Evolutionary conservation across 768 basidiomycete species (phyloP).

Genomic region (Coprinopsis strossmayeri): DNA sequence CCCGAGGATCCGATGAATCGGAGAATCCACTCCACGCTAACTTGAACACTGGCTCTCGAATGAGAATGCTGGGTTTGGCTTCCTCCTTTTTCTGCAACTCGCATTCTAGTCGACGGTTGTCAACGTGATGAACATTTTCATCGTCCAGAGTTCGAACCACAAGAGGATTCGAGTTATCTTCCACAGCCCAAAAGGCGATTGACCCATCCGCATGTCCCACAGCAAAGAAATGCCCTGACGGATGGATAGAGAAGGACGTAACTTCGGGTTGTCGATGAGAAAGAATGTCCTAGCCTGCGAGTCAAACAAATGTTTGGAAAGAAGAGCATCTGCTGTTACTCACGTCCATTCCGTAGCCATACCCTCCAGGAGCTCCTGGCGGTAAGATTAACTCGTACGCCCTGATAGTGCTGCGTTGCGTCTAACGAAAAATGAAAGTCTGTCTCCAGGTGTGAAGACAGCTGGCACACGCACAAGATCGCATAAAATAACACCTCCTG

Average conservation of each 20-base stretch:
- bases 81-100: slow-evolving; percentile 20
- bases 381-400: slow-evolving; percentile 66
- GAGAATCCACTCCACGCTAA: slow-evolving; percentile 78
- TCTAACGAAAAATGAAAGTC: slow-evolving; percentile 22
- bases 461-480: slow-evolving; percentile 40
- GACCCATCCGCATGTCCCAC: slow-evolving; percentile 80
- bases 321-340: slow-evolving; percentile 13
- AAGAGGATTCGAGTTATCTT: slow-evolving; percentile 72
- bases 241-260: slow-evolving; percentile 67
- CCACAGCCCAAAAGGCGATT: slow-evolving; percentile 76
- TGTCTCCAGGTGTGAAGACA: background rate
- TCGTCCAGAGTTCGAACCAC: slow-evolving; percentile 63
- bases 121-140: slow-evolving; percentile 48
- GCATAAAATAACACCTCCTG: slow-evolving; percentile 56
- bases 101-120: slow-evolving; percentile 40
- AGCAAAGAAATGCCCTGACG: slow-evolving; percentile 69
- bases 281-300: slow-evolving; percentile 48
- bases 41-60: slow-evolving; percentile 78
- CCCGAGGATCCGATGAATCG: slow-evolving; percentile 54
- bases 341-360: slow-evolving; percentile 52
- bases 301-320: background rate
- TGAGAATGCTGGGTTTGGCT: slow-evolving; percentile 15
- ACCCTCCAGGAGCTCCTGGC: slow-evolving; percentile 79
- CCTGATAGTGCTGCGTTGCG: slow-evolving; percentile 44
- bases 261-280: slow-evolving; percentile 64